Percentiles rank a stretch among this genome's conserved stretches.
These are phyloP conservation scores for Skeletonema potamos DNA, from an alignment of 108 stramenopile genomes.

Conservation along the genomic window DNA sequence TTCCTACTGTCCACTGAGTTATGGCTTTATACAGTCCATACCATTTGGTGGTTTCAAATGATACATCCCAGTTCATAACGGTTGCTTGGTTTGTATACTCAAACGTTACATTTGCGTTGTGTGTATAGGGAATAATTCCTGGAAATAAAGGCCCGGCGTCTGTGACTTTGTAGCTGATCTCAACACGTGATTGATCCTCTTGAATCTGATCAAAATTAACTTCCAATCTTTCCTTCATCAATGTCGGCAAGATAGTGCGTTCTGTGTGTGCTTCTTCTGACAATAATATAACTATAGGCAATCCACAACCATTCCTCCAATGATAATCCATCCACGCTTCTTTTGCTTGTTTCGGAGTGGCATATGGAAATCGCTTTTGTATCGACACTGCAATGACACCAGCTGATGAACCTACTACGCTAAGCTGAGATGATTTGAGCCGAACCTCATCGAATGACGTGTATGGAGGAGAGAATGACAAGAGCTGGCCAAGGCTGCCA, in stretches of 20 bases:
- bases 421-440: neutral
- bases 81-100: neutral
- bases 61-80: constrained; percentile 45
- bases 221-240: constrained; percentile 38
- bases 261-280: neutral
- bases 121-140: constrained; percentile 37
- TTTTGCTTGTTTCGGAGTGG: constrained; percentile 11
- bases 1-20: constrained; percentile 39
- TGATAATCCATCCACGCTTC: constrained; percentile 51
- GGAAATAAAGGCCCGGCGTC: constrained; percentile 43
- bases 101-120: constrained; percentile 38
- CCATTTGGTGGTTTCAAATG: constrained; percentile 34
- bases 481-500: neutral
- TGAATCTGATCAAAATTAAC: neutral
- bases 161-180: constrained; percentile 37
- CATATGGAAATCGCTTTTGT: constrained; percentile 7
- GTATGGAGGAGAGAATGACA: neutral
- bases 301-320: constrained; percentile 50
- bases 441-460: neutral
- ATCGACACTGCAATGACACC: constrained; percentile 1
- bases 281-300: constrained; percentile 32
- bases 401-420: neutral
- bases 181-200: neutral
- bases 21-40: constrained; percentile 23
- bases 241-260: constrained; percentile 33